Conservation (phyloP, 768 basidiomycete species). For the Neoboletus magnificus region DNA sequence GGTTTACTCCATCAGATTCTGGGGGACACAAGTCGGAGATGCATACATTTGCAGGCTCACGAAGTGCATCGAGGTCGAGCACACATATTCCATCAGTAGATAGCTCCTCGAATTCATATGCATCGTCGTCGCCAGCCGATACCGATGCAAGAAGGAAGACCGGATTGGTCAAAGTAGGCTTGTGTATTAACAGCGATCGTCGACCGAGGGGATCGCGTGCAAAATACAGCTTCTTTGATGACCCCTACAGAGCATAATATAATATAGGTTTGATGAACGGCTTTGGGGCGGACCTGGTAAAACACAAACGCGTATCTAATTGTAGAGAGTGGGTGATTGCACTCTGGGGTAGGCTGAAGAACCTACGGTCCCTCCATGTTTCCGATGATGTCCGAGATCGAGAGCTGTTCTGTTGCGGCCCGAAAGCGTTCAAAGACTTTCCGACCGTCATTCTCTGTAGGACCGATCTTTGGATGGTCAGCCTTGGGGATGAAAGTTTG, state of each 20-base stretch:
- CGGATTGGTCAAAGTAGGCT: constrained; percentile 45
- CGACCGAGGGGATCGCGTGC: constrained; percentile 83
- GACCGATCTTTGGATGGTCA: constrained; percentile 43
- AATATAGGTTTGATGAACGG: not conserved
- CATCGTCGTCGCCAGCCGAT: constrained; percentile 46
- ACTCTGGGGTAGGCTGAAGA: not conserved
- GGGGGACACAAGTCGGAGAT: not conserved
- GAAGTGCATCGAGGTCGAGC: constrained; percentile 42
- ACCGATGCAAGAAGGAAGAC: constrained; percentile 66
- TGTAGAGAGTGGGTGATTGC: not conserved
- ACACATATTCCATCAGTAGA: constrained; percentile 54
- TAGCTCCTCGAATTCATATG: constrained; percentile 60
- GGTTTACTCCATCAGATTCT: not conserved
- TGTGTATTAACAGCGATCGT: constrained; percentile 76
- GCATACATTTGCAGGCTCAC: constrained; percentile 26
- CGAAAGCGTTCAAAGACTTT: constrained; percentile 42
- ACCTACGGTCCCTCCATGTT: constrained; percentile 81
- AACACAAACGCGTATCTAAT: constrained; percentile 77
- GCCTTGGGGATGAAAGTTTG: not conserved
- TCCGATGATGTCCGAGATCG: constrained; percentile 52
- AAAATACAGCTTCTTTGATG: constrained; percentile 56
- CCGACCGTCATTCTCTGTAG: constrained; percentile 70
- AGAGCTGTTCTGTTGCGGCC: constrained; percentile 26
- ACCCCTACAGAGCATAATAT: constrained; percentile 33
- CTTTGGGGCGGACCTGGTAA: constrained; percentile 55